Evolutionary conservation across 208 protist genomes (phyloP), one percentile per base, ranked within the genome.

Genomic region (Leishmania arabica): DNA sequence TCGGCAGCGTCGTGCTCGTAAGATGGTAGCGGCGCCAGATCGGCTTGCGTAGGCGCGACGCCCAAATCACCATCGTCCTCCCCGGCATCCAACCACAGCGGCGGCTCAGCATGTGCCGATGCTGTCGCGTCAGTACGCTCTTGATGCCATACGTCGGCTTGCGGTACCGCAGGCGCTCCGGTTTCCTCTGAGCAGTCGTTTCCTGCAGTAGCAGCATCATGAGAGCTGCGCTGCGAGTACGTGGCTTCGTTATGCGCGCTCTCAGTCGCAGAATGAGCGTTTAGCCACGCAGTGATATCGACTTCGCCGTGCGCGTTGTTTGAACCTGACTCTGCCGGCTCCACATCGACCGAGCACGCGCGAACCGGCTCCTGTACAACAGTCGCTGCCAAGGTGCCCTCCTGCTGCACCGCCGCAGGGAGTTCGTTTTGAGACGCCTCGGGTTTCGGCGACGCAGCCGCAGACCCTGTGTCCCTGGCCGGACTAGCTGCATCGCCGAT

Each of bases 271-370:
- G 75, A 70, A 51, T 80, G 58, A 11, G 75, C 77, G 51, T 65
- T 81, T 37, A 85, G 75, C 86, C 84, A 88, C 73, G 79, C 77
- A 0, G 62, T 42, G 27, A 74, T 78, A 56, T 88, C 78, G 78
- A 79, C 53, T 62, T 82, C 75, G 1, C 65, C 37, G 73, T 51
- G 3, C 37, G 56, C 21, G 34, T 7, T 42, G 17, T 31, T 34
- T 24, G 72, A 5, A 19, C 31, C 64, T 13, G 49, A 65, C 65
- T 40, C 19, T 17, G 51, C n/a, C n/a, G 47, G 4, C 7, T 34
- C 42, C 40, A 11, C 24, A 51, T 7, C 21, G 3, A 19, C 13
- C 45, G 42, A 47, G 27, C n/a, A 6, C 68, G 24, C 1, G 19
- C n/a, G 4, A 4, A 24, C 2, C 9, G 42, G 11, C 19, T 72